These are phyloP conservation scores for Dryadomyces quercus-mongolicae DNA, from an alignment of 2,329 filamentous ascomycete genomes.

Conservation along the genomic window DNA sequence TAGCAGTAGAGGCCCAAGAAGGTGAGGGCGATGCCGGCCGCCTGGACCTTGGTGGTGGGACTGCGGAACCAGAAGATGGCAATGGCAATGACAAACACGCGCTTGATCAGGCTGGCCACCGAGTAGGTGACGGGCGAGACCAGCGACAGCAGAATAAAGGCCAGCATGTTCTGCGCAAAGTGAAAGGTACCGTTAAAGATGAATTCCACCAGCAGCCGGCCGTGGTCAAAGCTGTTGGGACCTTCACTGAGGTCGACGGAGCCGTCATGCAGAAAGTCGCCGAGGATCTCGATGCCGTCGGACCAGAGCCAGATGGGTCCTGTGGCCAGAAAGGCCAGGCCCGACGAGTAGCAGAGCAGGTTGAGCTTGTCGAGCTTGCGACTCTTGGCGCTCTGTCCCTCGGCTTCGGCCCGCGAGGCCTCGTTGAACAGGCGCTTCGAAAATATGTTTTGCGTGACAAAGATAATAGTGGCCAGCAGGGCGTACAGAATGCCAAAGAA, in stretches of 20 bases:
- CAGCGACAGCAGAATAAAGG: conserved; percentile 83
- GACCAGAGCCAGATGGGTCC: conserved; percentile 86
- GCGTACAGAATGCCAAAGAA: conserved; percentile 83
- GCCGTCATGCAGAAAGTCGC: conserved; percentile 73
- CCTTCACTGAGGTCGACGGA: conserved; percentile 47
- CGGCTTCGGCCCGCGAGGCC: conserved; percentile 70
- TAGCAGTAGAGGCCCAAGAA: conserved; percentile 92
- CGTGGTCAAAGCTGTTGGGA: conserved; percentile 63
- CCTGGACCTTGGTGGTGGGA: conserved; percentile 72
- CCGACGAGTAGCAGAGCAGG: conserved; percentile 91
- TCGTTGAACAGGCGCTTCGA: conserved; percentile 98
- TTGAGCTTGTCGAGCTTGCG: conserved; percentile 95
- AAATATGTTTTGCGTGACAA: conserved; percentile 97
- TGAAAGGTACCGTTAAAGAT: conserved; percentile 96
- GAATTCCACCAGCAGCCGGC: conserved; percentile 68
- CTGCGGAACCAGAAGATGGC: conserved; percentile 95
- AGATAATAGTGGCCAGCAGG: conserved; percentile 80
- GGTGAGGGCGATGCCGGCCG: conserved; percentile 73
- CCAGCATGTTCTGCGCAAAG: conserved; percentile 91
- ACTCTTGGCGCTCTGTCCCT: conserved; percentile 47
- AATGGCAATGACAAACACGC: conserved; percentile 91
- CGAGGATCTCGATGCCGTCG: conserved; percentile 67
- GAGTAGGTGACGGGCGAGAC: conserved; percentile 96
- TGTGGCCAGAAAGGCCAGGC: conserved; percentile 79
- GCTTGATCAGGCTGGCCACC: conserved; percentile 89